Conservation (phyloP, 1,284 basidiomycete species). For the Apiotrichum sp. region DNA sequence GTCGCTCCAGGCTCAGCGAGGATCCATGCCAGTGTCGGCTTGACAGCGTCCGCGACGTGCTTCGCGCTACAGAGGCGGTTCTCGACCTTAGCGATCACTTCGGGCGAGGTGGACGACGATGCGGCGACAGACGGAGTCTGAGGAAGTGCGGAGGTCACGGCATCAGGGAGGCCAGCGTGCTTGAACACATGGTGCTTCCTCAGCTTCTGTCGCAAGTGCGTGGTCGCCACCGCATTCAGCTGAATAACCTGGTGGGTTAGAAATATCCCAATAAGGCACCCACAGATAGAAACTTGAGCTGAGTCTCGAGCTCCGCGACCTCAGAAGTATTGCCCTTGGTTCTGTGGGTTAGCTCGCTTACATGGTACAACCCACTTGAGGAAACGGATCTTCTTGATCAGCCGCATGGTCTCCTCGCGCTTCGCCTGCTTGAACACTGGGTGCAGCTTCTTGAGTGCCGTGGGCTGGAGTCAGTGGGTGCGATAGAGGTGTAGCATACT, state of each 20-base stretch:
- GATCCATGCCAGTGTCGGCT: slow-evolving; percentile 51
- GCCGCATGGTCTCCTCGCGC: slow-evolving; percentile 72
- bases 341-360: slow-evolving; percentile 16
- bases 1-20: slow-evolving; percentile 39
- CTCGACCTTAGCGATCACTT: slow-evolving; percentile 58
- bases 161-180: slow-evolving; percentile 31
- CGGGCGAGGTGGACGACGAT: slow-evolving; percentile 45
- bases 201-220: slow-evolving; percentile 63
- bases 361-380: slow-evolving; percentile 51
- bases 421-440: slow-evolving; percentile 64
- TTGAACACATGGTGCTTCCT: slow-evolving; percentile 60
- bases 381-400: slow-evolving; percentile 74
- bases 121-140: slow-evolving; percentile 8
- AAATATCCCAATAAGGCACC: slow-evolving; percentile 9
- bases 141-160: slow-evolving; percentile 39
- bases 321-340: slow-evolving; percentile 47
- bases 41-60: slow-evolving; percentile 59
- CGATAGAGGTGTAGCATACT: too few relatives aligned
- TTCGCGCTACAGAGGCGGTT: slow-evolving; percentile 72
- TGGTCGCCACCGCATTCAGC: slow-evolving; percentile 57
- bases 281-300: slow-evolving; percentile 66
- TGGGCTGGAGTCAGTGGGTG: slow-evolving; percentile 25
- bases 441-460: slow-evolving; percentile 42
- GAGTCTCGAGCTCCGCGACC: slow-evolving; percentile 55
- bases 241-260: slow-evolving; percentile 53